Evolutionary conservation across 805 yeast species (phyloP), one percentile per base, ranked within the genome.

Genomic region (Candida ponderosae): DNA sequence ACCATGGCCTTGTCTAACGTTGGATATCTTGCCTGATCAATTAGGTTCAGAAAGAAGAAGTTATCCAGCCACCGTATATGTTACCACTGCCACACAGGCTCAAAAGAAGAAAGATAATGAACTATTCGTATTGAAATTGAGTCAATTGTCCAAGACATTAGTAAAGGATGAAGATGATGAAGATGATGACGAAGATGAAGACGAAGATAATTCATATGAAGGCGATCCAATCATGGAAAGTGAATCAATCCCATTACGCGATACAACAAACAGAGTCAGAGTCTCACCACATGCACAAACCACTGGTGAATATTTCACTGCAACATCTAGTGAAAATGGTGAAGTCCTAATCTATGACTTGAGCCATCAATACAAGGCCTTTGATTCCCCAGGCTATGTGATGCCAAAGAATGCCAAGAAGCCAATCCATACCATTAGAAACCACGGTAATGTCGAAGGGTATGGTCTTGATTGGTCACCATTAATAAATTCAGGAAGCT

Each of bases 381-480:
- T 93, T 49, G 93, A 85, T 52, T 73, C 82, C 7, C 96, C 97
- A 4, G 97, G 97, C 6, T 81, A 70, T 50, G 68, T 73, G 49
- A 76, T 90, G 45, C 83, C 94, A 35, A 89, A 88, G 56, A 62
- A 72, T 15, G 73, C 79, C 44, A 86, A 82, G 56, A 75, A 79
- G 57, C 96, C 97, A 16, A 55, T 78, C 10, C 89, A 88, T 62
- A 87, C 95, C 6, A 68, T 93, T 41, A 75, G 75, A 53, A 71
- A 65, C 45, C 98, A 93, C 57, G 97, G 97, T 18, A 81, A 81
- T 47, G 95, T 85, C n/a, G 98, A 93, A 65, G 97, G 98, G 27
- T 93, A 87, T 54, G 98, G 96, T 14, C 60, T 93, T 32, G 98
- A 90, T 60, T 93, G 98, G 98, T 85, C 95, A 1, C 96, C 97